Base-by-base conservation (phyloP, 164 flowering plant species). In the Nymphaea thermarum region DNA sequence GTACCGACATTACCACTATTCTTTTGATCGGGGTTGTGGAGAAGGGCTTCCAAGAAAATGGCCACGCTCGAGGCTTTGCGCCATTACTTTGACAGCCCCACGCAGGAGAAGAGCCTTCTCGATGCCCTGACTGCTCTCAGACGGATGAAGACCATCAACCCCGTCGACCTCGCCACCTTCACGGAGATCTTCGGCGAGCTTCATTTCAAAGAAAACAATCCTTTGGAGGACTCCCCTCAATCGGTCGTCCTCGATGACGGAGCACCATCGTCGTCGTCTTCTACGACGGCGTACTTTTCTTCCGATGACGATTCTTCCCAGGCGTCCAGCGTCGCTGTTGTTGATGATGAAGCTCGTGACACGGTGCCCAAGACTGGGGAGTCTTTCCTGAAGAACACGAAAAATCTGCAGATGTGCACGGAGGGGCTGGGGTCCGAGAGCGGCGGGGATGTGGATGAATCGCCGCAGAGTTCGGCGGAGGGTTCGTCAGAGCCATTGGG, bases 391-490 rank as follows among this genome's bases (percentile, higher is more conserved):
- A 71, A 82, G 4, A 81, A 66, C 84, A 82, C 77, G 0, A 86
- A 82, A 44, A 85, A 82, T 73, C 74, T 86, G 65, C 86, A 88
- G 60, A 71, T 82, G 2, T 91, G 96, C 81, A 89, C 93, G 0
- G 96, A 92, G 67, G 91, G 91, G 3, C 88, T 89, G 43, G 98
- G 98, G 3, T 86, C 77, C 51, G 96, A 92, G 67, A 90, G 98
- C 81, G 83, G 76, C 55, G 92, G 78, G 57, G 88, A 83, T 64
- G 82, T 83, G 0, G 96, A 89, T 69, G 88, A 86, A 63, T 8
- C 71, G 65, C 75, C n/a, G 12, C 43, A 65, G 43, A 18, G 16
- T 68, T 2, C 16, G 60, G 60, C 60, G 12, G 12, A 55, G 16
- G 60, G 60, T 55, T 8, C 10, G 10, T 10, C 10, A 16, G 12